Evolutionary conservation across 2,329 filamentous ascomycete species (phyloP).

Genomic region (Talaromyces piceae): DNA sequence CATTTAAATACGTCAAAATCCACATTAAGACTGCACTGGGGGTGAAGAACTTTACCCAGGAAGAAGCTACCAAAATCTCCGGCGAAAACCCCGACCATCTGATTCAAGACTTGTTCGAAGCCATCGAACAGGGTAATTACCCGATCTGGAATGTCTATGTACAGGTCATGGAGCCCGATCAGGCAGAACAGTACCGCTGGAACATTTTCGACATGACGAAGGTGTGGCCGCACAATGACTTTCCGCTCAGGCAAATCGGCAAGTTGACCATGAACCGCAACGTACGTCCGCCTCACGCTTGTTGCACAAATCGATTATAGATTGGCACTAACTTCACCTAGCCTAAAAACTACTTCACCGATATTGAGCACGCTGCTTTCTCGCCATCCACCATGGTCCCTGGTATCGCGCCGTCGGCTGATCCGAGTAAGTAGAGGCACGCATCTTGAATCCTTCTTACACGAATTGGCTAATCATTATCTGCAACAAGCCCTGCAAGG

Average conservation of each 20-base stretch:
- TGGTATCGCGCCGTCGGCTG: slow-evolving; percentile 55
- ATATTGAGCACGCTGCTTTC: slow-evolving; percentile 62
- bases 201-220: slow-evolving; percentile 53
- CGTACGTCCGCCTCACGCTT: too few relatives aligned
- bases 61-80: slow-evolving; percentile 46
- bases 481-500: slow-evolving; percentile 46
- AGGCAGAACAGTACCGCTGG: slow-evolving; percentile 42
- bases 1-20: slow-evolving; percentile 56
- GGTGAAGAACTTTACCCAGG: slow-evolving; percentile 45
- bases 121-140: slow-evolving; percentile 51
- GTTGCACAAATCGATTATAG: too few relatives aligned
- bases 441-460: too few relatives aligned
- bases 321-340: too few relatives aligned
- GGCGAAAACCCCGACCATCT: slow-evolving; percentile 52
- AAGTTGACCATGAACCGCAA: slow-evolving; percentile 47
- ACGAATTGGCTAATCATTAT: slow-evolving; percentile 17
- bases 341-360: slow-evolving; percentile 55
- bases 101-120: slow-evolving; percentile 53
- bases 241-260: slow-evolving; percentile 44
- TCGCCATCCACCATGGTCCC: slow-evolving; percentile 58
- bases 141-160: slow-evolving; percentile 51
- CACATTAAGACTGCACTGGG: slow-evolving; percentile 39
- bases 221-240: slow-evolving; percentile 46
- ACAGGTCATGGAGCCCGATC: slow-evolving; percentile 47
- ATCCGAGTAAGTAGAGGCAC: slow-evolving; percentile 47